phyloP scores from a whole-genome alignment of 2,329 filamentous ascomycete species.

The Alternaria sp. region DNA sequence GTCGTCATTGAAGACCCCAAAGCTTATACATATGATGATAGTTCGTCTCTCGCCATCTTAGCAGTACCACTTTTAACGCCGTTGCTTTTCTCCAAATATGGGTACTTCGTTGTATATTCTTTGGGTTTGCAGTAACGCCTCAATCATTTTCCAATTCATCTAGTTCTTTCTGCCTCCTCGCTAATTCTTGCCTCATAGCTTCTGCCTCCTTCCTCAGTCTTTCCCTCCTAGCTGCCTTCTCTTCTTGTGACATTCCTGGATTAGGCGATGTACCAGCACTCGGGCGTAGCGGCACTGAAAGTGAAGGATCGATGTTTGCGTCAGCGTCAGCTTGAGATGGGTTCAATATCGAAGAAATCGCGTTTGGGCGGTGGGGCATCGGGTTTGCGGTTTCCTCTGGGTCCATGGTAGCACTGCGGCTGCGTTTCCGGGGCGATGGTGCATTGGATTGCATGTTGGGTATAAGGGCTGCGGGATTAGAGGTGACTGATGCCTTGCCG shows the following conservation, averaged over 20 bases:
- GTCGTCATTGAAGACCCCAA: background rate
- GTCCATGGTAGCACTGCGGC: slow-evolving; percentile 46
- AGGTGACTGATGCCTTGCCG: slow-evolving; percentile 25
- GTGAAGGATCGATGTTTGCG: slow-evolving; percentile 44
- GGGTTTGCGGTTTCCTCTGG: slow-evolving; percentile 36
- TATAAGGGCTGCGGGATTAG: slow-evolving; percentile 23
- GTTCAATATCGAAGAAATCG: slow-evolving; percentile 48
- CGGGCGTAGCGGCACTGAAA: slow-evolving; percentile 33
- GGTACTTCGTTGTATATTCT: background rate
- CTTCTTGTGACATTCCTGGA: slow-evolving; percentile 32
- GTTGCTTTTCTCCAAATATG: background rate
- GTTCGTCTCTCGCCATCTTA: background rate
- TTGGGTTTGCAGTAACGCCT: background rate
- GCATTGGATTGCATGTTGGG: slow-evolving; percentile 28
- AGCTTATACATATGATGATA: background rate
- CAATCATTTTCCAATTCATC: slow-evolving; percentile 44
- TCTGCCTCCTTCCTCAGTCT: slow-evolving; percentile 43
- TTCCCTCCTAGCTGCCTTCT: slow-evolving; percentile 42
- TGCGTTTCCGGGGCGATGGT: slow-evolving; percentile 47
- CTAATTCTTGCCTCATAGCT: slow-evolving; percentile 42
- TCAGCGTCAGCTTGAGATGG: slow-evolving; percentile 34
- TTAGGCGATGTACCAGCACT: slow-evolving; percentile 34
- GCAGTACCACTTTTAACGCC: background rate
- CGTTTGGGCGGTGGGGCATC: slow-evolving; percentile 43
- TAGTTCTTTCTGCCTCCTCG: slow-evolving; percentile 42